A percentile compares a stretch with the other conserved stretches of the same genome.
Conservation (phyloP, 192 early-diverging fungal species). For the Podochytrium sp. region DNA sequence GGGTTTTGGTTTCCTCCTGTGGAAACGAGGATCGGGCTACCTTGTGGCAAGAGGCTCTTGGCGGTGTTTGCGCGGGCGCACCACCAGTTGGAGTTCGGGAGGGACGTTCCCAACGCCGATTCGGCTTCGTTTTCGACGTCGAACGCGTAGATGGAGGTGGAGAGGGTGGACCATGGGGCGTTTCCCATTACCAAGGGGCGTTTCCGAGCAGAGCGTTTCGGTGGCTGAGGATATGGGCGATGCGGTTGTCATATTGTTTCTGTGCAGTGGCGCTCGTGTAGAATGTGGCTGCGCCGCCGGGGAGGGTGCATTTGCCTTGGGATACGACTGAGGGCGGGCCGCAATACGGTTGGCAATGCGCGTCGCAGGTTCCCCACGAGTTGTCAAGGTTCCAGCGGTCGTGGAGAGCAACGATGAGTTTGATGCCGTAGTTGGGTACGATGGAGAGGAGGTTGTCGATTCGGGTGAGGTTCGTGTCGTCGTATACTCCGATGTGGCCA, state of each 20-base stretch:
- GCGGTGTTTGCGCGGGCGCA: constrained; percentile 18
- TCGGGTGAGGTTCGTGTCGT: constrained; percentile 13
- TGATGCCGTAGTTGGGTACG: constrained; percentile 13
- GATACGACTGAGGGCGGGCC: too few species aligned
- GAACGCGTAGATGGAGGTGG: constrained; percentile 25
- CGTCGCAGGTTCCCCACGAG: constrained; percentile 21
- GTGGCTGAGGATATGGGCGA: constrained; percentile 25
- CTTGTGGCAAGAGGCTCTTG: too few species aligned
- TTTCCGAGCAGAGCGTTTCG: constrained; percentile 4
- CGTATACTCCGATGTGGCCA: constrained; percentile 7
- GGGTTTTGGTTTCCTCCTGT: too few species aligned
- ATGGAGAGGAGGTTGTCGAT: constrained; percentile 2
- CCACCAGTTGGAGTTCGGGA: constrained; percentile 25
- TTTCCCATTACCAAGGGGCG: neutral
- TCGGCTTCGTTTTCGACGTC: constrained; percentile 33
- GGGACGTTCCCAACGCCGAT: neutral
- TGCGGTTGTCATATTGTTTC: constrained; percentile 27
- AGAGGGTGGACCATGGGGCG: constrained; percentile 11
- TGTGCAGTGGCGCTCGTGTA: constrained; percentile 7
- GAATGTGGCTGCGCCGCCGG: constrained; percentile 13
- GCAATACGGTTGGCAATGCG: constrained; percentile 22
- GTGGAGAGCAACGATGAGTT: constrained; percentile 22
- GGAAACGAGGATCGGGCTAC: too few species aligned
- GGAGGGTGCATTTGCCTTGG: neutral
- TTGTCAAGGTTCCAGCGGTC: constrained; percentile 23